Evolutionary conservation across 2,329 filamentous ascomycete species (phyloP), one percentile per base, ranked within the genome.

Genomic region (Aspergillus sp.): DNA sequence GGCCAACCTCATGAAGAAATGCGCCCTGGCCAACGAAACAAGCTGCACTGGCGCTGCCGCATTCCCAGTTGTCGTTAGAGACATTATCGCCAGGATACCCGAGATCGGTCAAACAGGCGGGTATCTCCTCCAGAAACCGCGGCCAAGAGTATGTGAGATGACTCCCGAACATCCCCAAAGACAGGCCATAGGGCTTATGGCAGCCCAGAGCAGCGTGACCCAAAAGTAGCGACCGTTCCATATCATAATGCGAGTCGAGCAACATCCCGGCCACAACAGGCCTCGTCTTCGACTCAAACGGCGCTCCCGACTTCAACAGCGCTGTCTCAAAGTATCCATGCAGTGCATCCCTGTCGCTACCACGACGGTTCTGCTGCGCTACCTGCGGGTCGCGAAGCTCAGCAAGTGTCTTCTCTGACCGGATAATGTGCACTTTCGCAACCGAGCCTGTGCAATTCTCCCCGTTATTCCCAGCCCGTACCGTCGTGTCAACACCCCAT

Each of bases 1-100:
- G 49, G 11, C 49, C 49, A 20, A 51, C 49, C 49, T 51, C 49
- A 9, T 51, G 49, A n/a, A 51, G 24, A 27, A 51, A 51, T 24
- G 49, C 49, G 0, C 49, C 49, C 9, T 51, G 49, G 1, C 49
- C 49, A 17, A 51, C 39, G 9, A 51, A 51, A 2, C 49, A 51
- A 5, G 49, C 49, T 9, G 24, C 24, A 9, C 39, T 39, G 24
- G 42, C 34, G 3, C 24, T 51, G 8, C 15, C 9, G 7, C 49
- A 44, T 13, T 51, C 49, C 8, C 49, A 37, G 6, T 51, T 51
- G 9, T 51, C 49, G 19, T 51, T 51, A 2, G 39, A 37, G 5
- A 51, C 24, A 4, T 12, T 51, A 4, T 30, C 39, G 7, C 49
- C 49, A 11, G 49, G 22, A 4, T 19, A n/a, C 2, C n/a, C 20